These are phyloP conservation scores for Pterocarpus macrocarpus DNA, from an alignment of 306 rosid species.

Conservation along the genomic window DNA sequence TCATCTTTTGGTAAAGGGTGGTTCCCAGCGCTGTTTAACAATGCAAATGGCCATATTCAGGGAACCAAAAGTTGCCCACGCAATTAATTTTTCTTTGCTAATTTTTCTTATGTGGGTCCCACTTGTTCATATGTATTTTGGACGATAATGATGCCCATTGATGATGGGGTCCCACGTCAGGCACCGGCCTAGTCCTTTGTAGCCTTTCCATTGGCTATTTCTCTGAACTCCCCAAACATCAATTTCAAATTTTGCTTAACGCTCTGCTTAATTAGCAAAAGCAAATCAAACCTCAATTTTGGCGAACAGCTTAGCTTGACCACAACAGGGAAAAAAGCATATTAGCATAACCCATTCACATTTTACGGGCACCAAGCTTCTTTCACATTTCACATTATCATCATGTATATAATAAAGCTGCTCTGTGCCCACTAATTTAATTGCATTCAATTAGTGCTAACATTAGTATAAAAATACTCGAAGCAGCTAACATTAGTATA, in stretches of 20 bases:
- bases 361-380: neutral
- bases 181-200: slow-evolving; percentile 63
- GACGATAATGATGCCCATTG: slow-evolving; percentile 54
- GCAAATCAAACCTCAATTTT: slow-evolving; percentile 44
- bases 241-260: slow-evolving; percentile 19
- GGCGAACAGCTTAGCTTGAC: slow-evolving; percentile 45
- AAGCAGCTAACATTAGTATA: neutral
- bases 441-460: slow-evolving; percentile 27
- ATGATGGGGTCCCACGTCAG: slow-evolving; percentile 45
- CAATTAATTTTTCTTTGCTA: slow-evolving; percentile 43
- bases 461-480: neutral
- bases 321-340: slow-evolving; percentile 30
- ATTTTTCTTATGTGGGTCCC: slow-evolving; percentile 51
- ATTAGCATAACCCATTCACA: neutral
- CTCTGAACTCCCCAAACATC: slow-evolving; percentile 28
- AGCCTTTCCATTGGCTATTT: slow-evolving; percentile 49
- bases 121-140: slow-evolving; percentile 17
- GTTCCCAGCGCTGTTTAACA: slow-evolving; percentile 51
- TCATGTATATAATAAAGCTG: neutral
- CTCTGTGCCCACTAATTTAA: slow-evolving; percentile 21
- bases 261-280: neutral
- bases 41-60: slow-evolving; percentile 47
- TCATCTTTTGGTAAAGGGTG: slow-evolving; percentile 41
- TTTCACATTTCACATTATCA: neutral
- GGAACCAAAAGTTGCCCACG: slow-evolving; percentile 57